Base-by-base conservation (phyloP, 2,329 filamentous ascomycete genomes). In the Colletotrichum sp. region DNA sequence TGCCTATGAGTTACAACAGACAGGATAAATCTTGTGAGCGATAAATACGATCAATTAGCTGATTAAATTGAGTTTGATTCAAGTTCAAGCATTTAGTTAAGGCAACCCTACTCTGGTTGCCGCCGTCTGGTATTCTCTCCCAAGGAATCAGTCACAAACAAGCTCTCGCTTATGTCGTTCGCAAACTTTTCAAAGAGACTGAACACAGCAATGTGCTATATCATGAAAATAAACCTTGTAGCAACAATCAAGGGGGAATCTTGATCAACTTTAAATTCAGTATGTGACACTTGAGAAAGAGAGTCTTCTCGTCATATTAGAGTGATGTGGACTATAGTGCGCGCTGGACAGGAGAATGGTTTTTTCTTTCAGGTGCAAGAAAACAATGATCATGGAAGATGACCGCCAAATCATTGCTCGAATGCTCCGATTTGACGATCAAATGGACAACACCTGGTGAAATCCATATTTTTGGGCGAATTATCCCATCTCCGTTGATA, bases 151-250 rank as follows among this genome's bases (percentile, higher is more conserved):
- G 44, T 52, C 44, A 49, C n/a, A 22, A 49, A 8, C 19, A 49
- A 22, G 44, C 11, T 22, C n/a, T 13, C 44, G 44, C n/a, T 22
- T 13, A 2, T 13, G 44, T 12, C 6, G n/a, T 13, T 13, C 11
- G n/a, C 44, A 52, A 52, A 52, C 44, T 52, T 52, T 52, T 13
- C n/a, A 8, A 13, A 13, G 11, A 22, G 11, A 52, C 8, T 52
- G n/a, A 52, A 22, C 6, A 52, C 2, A n/a, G 11, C 1, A 25
- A 52, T 2, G 2, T 5, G 44, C n/a, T 0, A 12, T 49, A n/a
- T 7, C 4, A 49, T 22, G n/a, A 22, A 3, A 12, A 4, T 0
- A 7, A 22, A 49, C 6, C n/a, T 5, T 13, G 7, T 1, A 0
- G 11, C n/a, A 49, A 13, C 1, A 22, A 22, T 22, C n/a, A 5